A percentile compares a stretch with the other conserved stretches of the same genome.
phyloP scores from a whole-genome alignment of 2,329 filamentous ascomycete species.

The Monilinia aucupariae region DNA sequence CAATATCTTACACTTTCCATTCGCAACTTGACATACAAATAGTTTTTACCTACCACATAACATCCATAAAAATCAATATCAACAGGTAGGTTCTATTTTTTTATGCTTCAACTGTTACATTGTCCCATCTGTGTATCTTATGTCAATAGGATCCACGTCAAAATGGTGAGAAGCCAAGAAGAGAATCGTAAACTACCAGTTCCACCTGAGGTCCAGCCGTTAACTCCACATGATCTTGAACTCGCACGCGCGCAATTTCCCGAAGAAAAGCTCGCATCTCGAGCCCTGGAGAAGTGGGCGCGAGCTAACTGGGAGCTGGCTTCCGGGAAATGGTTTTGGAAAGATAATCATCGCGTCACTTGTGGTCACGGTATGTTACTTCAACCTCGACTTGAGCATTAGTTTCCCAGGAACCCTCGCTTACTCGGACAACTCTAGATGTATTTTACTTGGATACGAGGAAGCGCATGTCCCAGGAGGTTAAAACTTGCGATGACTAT shows the following conservation, averaged over 20 bases:
- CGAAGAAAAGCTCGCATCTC: background rate
- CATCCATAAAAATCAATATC: background rate
- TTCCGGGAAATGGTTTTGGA: background rate
- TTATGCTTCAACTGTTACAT: background rate
- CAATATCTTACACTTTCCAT: too few relatives aligned
- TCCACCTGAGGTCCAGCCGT: background rate
- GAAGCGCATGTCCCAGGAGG: background rate
- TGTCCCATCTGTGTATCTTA: background rate
- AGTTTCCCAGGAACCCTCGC: background rate
- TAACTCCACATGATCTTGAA: background rate
- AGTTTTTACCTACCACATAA: background rate
- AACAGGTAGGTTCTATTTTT: background rate
- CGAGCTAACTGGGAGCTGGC: background rate
- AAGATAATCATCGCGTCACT: background rate
- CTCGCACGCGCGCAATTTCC: background rate
- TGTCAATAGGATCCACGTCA: background rate
- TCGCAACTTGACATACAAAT: background rate
- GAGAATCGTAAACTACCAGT: background rate
- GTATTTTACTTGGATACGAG: background rate
- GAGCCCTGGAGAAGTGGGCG: background rate
- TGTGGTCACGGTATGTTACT: background rate
- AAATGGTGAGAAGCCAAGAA: background rate
- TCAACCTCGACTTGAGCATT: too few relatives aligned
- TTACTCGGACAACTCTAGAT: background rate
- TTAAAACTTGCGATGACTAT: fast-evolving